Base-by-base conservation (phyloP, 2,329 filamentous ascomycete species). In the Alternaria arbusti region DNA sequence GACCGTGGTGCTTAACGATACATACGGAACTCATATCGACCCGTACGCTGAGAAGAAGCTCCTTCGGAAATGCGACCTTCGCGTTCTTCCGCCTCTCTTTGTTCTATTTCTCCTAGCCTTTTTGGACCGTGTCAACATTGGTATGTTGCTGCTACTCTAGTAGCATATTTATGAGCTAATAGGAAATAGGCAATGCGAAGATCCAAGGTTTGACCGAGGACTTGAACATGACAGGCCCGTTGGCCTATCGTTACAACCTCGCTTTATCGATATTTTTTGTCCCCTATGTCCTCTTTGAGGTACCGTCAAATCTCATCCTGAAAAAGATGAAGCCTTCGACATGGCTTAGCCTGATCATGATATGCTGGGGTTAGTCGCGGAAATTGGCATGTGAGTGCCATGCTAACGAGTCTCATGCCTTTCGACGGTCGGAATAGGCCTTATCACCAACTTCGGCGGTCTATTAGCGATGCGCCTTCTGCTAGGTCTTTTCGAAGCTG, bases 61-160 rank as follows among this genome's bases (percentile, higher is more conserved):
- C 13, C 67, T 86, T 8, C 74, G 81, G 49, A 87, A 86, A 74
- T 79, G 81, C 54, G 85, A 86, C 65, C 62, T 84, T 13, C 78
- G 82, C 49, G 78, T 86, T 25, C 72, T 86, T 7, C 85, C 85
- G 0, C 81, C 84, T 15, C 72, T 87, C 10, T 82, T 79, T 59
- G 58, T 84, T 6, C 71, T 86, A 1, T 78, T 78, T 40, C 63
- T 78, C 5, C 61, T 78, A 2, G 73, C 76, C 2, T 77, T 77
- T 61, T 67, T 59, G 30, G 57, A 59, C 13, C 57, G 47, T 44
- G 57, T 59, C 25, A 59, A 59, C 22, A 59, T 78, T 5, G 74
- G 74, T 75, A 68, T 36, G 58, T 59, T 32, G n/a, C 15, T 20
- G 3, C 47, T 6, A 54, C 30, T 15, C 23, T n/a, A 23, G n/a